Conservation (phyloP, 2,329 filamentous ascomycete genomes). For the Colletotrichum spinosum region DNA sequence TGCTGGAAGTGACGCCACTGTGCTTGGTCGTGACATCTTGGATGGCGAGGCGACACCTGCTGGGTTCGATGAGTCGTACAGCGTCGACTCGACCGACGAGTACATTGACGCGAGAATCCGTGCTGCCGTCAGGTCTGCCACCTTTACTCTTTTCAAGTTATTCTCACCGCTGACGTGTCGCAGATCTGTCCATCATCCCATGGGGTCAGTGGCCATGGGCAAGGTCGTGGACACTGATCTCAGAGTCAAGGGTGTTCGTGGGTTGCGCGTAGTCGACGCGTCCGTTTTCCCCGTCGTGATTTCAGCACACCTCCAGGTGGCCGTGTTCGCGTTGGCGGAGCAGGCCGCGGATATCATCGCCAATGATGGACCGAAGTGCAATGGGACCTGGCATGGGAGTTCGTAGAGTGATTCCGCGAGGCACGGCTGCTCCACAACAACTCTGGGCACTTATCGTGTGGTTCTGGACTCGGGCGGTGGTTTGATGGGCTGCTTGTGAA, state of each 20-base stretch:
- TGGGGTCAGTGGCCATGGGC: constrained; percentile 46
- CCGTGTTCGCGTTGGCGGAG: constrained; percentile 67
- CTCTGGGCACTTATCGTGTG: too few relatives aligned
- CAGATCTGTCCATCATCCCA: constrained; percentile 37
- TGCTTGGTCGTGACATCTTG: constrained; percentile 34
- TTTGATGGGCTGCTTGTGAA: too few relatives aligned
- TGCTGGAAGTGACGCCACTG: constrained; percentile 28
- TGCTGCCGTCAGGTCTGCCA: constrained; percentile 28
- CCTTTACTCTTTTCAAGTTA: constrained; percentile 23
- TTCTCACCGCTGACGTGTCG: neutral
- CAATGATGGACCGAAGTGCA: constrained; percentile 17
- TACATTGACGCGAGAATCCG: constrained; percentile 43
- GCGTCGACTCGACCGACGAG: constrained; percentile 40
- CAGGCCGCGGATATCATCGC: constrained; percentile 69
- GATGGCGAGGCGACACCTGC: constrained; percentile 41
- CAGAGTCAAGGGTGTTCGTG: constrained; percentile 49
- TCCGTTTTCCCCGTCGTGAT: constrained; percentile 49
- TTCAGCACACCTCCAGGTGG: constrained; percentile 60
- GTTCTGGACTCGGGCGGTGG: too few relatives aligned
- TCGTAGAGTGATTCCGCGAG: too few relatives aligned
- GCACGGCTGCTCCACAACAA: too few relatives aligned
- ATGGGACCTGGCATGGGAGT: neutral
- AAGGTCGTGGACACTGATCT: constrained; percentile 46
- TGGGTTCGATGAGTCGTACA: constrained; percentile 36
- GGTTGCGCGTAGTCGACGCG: constrained; percentile 52